phyloP scores from a whole-genome alignment of 176 grass and related monocot species.

The Phyllostachys edulis region DNA sequence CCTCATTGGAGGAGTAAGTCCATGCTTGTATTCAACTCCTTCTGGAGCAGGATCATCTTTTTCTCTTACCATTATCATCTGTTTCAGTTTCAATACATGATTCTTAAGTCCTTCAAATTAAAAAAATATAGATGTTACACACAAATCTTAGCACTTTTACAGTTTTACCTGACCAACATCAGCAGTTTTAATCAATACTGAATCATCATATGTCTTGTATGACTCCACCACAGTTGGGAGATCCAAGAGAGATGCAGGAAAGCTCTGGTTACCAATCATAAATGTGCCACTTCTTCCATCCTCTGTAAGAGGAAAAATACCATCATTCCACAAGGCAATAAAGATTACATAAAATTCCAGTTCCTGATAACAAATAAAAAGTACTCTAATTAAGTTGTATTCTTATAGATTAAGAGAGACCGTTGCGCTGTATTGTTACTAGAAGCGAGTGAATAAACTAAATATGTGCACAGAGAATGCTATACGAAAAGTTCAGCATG shows the following conservation, averaged over 20 bases:
- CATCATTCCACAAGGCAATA: conserved; percentile 20
- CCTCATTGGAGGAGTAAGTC: conserved; percentile 89
- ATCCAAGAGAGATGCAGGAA: conserved; percentile 86
- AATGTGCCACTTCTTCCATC: conserved; percentile 93
- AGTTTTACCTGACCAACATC: conserved; percentile 76
- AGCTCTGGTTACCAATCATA: conserved; percentile 71
- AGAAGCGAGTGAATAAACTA: background rate
- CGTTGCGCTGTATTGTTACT: background rate
- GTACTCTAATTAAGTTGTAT: background rate
- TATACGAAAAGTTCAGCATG: background rate
- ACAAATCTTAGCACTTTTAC: background rate
- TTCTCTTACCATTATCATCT: conserved; percentile 91
- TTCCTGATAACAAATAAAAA: background rate
- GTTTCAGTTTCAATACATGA: conserved; percentile 29
- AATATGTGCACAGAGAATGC: background rate
- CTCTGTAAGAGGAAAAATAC: conserved; percentile 48
- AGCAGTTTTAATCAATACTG: conserved; percentile 84
- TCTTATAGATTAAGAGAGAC: background rate
- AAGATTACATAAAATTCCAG: conserved; percentile 4
- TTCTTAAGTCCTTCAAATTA: conserved; percentile 11
- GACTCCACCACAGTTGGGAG: conserved; percentile 76
- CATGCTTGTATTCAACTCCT: conserved; percentile 87
- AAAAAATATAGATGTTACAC: background rate
- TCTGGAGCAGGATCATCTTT: conserved; percentile 73
- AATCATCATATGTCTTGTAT: conserved; percentile 92